These are phyloP conservation scores for Begonia fuchsioides DNA, from an alignment of 306 rosid species.

Conservation along the genomic window DNA sequence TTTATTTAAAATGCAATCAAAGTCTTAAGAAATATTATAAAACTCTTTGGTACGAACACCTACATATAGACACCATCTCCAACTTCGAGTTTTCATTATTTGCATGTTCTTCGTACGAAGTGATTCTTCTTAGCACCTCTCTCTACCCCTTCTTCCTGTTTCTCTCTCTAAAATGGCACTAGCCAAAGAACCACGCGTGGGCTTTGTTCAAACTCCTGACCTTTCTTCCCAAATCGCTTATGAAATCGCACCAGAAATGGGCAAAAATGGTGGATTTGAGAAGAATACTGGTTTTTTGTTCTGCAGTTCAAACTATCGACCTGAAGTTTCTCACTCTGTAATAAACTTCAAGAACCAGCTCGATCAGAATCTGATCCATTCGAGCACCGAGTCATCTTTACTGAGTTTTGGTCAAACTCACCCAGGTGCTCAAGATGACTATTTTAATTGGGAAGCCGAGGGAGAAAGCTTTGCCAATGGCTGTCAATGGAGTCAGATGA, in stretches of 20 bases:
- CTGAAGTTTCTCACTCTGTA: conserved; percentile 24
- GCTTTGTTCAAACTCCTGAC: conserved; percentile 7
- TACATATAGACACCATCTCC: too few relatives aligned
- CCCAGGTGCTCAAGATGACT: conserved; percentile 9
- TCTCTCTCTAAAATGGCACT: conserved; percentile 27
- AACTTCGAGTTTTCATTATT: too few relatives aligned
- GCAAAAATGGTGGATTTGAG: conserved; percentile 3
- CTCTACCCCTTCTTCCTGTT: too few relatives aligned
- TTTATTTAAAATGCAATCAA: too few relatives aligned
- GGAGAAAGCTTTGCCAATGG: conserved; percentile 13
- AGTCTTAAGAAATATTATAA: too few relatives aligned
- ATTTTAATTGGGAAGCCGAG: conserved; percentile 7
- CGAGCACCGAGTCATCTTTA: conserved; percentile 26
- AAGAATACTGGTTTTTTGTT: too few relatives aligned
- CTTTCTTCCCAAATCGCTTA: conserved; percentile 7
- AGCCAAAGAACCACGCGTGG: conserved; percentile 14
- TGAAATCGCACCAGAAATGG: conserved; percentile 5
- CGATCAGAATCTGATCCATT: conserved; percentile 6
- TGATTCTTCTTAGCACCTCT: too few relatives aligned
- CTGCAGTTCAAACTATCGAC: conserved; percentile 2
- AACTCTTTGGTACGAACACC: too few relatives aligned
- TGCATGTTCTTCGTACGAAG: too few relatives aligned
- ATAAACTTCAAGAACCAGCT: conserved; percentile 41
- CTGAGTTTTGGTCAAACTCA: conserved; percentile 48
- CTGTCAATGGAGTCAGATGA: conserved; percentile 21